These are phyloP conservation scores for Cajanus cajan DNA, from an alignment of 306 rosid species.

Conservation along the genomic window DNA sequence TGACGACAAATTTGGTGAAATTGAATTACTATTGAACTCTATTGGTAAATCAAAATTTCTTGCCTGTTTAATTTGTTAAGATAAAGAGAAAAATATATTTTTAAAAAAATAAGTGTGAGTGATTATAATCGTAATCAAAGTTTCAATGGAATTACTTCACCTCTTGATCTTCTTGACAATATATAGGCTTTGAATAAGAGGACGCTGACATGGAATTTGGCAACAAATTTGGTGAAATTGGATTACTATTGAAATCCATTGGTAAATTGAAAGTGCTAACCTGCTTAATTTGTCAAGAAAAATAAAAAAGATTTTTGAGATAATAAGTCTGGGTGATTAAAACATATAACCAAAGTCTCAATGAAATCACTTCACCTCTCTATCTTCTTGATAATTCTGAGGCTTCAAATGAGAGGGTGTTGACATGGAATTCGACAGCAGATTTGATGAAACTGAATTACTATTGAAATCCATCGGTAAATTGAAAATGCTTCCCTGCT, in stretches of 20 bases:
- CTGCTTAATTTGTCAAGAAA: not conserved
- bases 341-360: not conserved
- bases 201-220: not conserved
- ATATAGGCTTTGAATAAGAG: not conserved
- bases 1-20: too few relatives aligned
- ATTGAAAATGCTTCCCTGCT: too few relatives aligned
- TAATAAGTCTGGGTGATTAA: not conserved
- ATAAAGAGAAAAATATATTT: too few relatives aligned
- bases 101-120: not conserved
- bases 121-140: not conserved
- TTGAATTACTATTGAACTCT: too few relatives aligned
- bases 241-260: not conserved
- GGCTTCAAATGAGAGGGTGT: not conserved
- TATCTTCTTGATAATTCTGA: not conserved
- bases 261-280: not conserved
- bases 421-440: not conserved
- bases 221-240: not conserved
- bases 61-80: too few relatives aligned
- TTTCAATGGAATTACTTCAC: not conserved
- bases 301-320: not conserved
- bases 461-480: too few relatives aligned
- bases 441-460: not conserved
- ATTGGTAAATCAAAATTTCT: too few relatives aligned
- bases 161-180: not conserved
- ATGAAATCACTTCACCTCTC: not conserved